These are phyloP conservation scores for Debaryomyces castellii DNA, from an alignment of 805 yeast genomes.

Conservation along the genomic window DNA sequence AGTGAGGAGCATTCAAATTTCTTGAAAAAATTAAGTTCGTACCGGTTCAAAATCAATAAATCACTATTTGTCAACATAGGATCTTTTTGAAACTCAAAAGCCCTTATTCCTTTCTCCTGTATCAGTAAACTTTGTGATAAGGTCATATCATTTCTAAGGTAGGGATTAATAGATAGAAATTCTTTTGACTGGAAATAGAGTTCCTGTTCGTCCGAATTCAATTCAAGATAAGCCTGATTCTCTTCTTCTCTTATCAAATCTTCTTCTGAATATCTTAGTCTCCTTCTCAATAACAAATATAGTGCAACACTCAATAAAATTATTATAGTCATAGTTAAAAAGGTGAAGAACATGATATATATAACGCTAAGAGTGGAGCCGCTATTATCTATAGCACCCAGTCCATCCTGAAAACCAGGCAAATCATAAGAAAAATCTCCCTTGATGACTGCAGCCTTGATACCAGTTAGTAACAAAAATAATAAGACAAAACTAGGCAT, in stretches of 20 bases:
- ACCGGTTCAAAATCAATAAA: conserved; percentile 62
- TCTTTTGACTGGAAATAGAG: conserved; percentile 67
- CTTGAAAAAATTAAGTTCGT: conserved; percentile 57
- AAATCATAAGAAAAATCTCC: not conserved
- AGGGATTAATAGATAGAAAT: conserved; percentile 33
- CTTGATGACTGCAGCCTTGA: not conserved
- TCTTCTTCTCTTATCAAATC: conserved; percentile 60
- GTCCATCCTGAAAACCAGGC: not conserved
- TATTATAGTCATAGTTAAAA: conserved; percentile 5
- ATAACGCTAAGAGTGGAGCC: not conserved
- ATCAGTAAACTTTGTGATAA: conserved; percentile 63
- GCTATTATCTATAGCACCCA: not conserved
- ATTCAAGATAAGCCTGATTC: conserved; percentile 53
- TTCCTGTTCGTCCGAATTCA: conserved; percentile 69
- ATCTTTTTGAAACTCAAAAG: conserved; percentile 81
- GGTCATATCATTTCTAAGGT: conserved; percentile 42
- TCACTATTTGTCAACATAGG: conserved; percentile 54
- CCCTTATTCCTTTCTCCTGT: conserved; percentile 84
- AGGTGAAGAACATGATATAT: conserved; percentile 1
- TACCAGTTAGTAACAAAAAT: not conserved
- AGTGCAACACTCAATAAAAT: conserved; percentile 6
- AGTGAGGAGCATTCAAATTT: conserved; percentile 66
- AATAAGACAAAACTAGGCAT: not conserved
- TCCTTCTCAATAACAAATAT: conserved; percentile 9
- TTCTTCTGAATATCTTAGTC: conserved; percentile 41